phyloP scores from a whole-genome alignment of 306 rosid genomes.

The Elaeagnus macrophylla region DNA sequence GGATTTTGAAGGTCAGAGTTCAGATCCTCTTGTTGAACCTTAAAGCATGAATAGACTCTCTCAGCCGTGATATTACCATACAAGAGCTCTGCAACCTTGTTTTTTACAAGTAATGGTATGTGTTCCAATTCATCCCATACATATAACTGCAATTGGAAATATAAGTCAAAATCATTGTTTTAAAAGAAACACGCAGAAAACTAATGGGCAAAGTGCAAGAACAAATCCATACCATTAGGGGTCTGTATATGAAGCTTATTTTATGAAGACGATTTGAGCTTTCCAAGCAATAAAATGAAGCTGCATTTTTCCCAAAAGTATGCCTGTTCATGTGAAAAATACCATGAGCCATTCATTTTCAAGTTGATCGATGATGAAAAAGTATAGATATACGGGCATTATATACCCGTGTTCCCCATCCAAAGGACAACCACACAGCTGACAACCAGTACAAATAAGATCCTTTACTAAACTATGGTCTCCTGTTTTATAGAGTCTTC shows the following conservation, averaged over 20 bases:
- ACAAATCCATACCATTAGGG: conserved; percentile 55
- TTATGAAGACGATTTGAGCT: conserved; percentile 52
- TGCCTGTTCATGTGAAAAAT: conserved; percentile 22
- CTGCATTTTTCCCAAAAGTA: conserved; percentile 23
- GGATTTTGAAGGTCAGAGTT: conserved; percentile 12
- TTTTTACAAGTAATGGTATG: conserved; percentile 55
- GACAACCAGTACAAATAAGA: conserved; percentile 79
- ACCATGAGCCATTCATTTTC: conserved; percentile 14
- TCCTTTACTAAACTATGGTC: conserved; percentile 38
- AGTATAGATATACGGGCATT: neutral
- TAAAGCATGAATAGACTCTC: conserved; percentile 38
- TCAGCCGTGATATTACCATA: conserved; percentile 78
- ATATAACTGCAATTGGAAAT: conserved; percentile 42
- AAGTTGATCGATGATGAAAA: conserved; percentile 4
- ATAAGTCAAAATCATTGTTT: neutral
- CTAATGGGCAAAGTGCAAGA: conserved; percentile 9
- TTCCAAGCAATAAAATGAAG: conserved; percentile 49
- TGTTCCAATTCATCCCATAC: conserved; percentile 70
- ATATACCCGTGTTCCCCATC: conserved; percentile 33
- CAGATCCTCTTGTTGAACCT: conserved; percentile 19
- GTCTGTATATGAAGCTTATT: conserved; percentile 57
- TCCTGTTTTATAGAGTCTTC: conserved; percentile 33
- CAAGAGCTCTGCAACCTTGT: conserved; percentile 68
- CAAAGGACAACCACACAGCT: conserved; percentile 63
- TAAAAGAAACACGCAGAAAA: neutral